Conservation (phyloP, 179 eudicot genomes). For the Spergularia azorica region DNA sequence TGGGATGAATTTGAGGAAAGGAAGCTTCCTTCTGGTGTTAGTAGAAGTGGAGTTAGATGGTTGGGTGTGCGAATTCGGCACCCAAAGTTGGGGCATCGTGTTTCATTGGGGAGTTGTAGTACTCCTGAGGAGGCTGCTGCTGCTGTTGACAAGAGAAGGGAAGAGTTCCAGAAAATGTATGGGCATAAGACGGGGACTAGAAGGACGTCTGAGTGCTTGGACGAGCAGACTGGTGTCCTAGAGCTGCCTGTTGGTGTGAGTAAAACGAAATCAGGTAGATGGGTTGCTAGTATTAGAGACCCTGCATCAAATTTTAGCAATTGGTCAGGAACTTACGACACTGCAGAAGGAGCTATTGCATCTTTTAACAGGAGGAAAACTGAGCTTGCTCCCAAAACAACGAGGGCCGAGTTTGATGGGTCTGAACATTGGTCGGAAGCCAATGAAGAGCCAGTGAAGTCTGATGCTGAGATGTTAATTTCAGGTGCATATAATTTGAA, state of each 20-base stretch:
- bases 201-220: neutral
- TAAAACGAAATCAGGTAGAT: neutral
- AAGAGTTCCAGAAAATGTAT: neutral
- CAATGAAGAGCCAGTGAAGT: neutral
- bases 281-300: neutral
- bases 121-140: slow-evolving; percentile 1
- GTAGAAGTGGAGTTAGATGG: neutral
- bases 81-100: neutral
- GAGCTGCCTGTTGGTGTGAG: neutral
- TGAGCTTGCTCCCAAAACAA: neutral
- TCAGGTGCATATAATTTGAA: slow-evolving; percentile 9
- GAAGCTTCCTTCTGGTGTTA: slow-evolving; percentile 18
- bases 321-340: neutral
- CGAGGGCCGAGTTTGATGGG: too few relatives aligned
- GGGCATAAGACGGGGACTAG: neutral
- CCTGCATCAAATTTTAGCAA: neutral
- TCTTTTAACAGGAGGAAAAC: neutral
- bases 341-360: neutral
- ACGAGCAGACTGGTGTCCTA: neutral
- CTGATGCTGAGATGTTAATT: neutral
- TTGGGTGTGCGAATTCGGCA: neutral
- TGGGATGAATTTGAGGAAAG: neutral
- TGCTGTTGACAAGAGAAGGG: neutral
- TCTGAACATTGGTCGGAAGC: neutral
- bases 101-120: neutral